Percentiles rank a stretch among this genome's conserved stretches.
These are phyloP conservation scores for Iris macrosiphon DNA, from an alignment of 106 monocot genomes.

Conservation along the genomic window DNA sequence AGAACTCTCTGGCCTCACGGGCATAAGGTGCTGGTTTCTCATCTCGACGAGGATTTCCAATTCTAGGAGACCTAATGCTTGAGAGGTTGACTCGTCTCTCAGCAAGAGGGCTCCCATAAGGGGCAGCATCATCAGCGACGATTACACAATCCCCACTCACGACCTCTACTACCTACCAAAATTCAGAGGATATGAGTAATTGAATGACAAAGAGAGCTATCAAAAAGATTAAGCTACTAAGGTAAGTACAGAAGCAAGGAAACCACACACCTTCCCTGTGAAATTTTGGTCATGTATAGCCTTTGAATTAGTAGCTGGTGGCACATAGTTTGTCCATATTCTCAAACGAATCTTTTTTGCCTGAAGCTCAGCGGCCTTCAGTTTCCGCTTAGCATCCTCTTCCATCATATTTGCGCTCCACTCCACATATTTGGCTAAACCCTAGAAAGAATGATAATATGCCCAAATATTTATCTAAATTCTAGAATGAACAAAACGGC, in stretches of 20 bases:
- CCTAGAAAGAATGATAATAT: slow-evolving; percentile 32
- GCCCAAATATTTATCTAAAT: neutral
- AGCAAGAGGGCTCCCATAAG: slow-evolving; percentile 77
- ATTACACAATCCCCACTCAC: slow-evolving; percentile 74
- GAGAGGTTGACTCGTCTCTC: slow-evolving; percentile 95
- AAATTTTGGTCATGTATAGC: slow-evolving; percentile 91
- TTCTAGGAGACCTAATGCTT: slow-evolving; percentile 81
- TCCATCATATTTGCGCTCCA: slow-evolving; percentile 97
- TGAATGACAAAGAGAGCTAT: too few species aligned
- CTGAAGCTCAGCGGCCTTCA: slow-evolving; percentile 92
- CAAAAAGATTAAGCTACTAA: too few species aligned
- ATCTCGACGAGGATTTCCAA: slow-evolving; percentile 90
- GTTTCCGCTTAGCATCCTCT: slow-evolving; percentile 56
- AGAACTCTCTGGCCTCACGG: slow-evolving; percentile 88
- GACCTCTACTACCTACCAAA: slow-evolving; percentile 61
- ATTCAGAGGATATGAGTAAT: neutral
- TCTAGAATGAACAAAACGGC: too few species aligned
- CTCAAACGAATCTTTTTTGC: slow-evolving; percentile 82
- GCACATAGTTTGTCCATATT: slow-evolving; percentile 83
- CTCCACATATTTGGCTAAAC: slow-evolving; percentile 81
- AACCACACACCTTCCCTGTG: slow-evolving; percentile 61
- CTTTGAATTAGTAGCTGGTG: slow-evolving; percentile 83
- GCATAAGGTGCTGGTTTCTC: slow-evolving; percentile 81
- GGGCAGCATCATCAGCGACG: slow-evolving; percentile 87
- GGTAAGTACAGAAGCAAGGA: neutral